Evolutionary conservation across 139 green algal genomes (phyloP).

Genomic region (Chlamydomonas schloesseri): DNA sequence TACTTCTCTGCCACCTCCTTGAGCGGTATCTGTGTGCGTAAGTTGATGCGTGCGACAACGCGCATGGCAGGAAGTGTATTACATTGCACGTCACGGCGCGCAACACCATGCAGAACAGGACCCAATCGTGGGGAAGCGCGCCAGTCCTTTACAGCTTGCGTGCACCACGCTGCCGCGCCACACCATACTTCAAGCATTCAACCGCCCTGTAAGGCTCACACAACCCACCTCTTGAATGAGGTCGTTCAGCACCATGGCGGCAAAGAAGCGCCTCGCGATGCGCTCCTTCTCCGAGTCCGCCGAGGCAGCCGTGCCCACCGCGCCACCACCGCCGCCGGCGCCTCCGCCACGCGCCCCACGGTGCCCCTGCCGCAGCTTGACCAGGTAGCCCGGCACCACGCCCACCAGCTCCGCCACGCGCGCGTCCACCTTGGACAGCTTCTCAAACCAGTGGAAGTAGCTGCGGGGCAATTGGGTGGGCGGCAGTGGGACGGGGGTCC

Average conservation of each 20-base stretch:
- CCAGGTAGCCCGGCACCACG: constrained; percentile 56
- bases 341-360: neutral
- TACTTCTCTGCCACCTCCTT: constrained; percentile 70
- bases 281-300: constrained; percentile 43
- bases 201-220: too few species aligned
- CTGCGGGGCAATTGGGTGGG: neutral
- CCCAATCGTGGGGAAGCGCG: too few species aligned
- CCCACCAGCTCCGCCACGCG: constrained; percentile 69
- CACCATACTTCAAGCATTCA: too few species aligned
- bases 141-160: too few species aligned
- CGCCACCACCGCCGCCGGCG: neutral
- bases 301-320: neutral
- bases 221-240: constrained; percentile 75
- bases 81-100: too few species aligned
- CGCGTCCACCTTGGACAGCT: constrained; percentile 40
- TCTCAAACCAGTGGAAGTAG: constrained; percentile 42
- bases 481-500: neutral
- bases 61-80: too few species aligned
- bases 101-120: too few species aligned
- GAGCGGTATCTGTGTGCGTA: constrained; percentile 53
- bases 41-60: neutral
- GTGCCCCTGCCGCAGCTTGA: constrained; percentile 41
- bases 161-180: too few species aligned
- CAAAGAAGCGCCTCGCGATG: constrained; percentile 71
- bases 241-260: constrained; percentile 83